A percentile compares a stretch with the other conserved stretches of the same genome.
Conservation (phyloP, 371 early-diverging fungal species). For the Cokeromyces recurvatus region DNA sequence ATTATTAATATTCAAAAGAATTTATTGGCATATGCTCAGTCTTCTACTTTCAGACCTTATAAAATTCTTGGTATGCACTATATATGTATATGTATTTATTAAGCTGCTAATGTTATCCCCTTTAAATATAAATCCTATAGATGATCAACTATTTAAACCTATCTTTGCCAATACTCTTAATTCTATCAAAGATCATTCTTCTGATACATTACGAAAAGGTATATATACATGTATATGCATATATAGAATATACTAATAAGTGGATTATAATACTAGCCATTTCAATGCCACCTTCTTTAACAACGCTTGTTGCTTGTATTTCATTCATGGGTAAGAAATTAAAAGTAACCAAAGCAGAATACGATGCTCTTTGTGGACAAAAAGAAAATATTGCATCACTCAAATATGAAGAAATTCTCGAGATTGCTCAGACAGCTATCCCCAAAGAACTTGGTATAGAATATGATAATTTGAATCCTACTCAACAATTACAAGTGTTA, state of each 20-base stretch:
- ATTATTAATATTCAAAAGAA: slow-evolving; percentile 19
- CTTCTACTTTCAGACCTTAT: slow-evolving; percentile 28
- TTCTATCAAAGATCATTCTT: slow-evolving; percentile 1
- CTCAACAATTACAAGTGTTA: slow-evolving; percentile 29
- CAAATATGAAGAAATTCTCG: slow-evolving; percentile 30
- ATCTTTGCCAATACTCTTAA: slow-evolving; percentile 15
- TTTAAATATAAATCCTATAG: background rate
- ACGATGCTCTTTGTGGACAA: slow-evolving; percentile 16
- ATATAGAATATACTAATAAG: background rate
- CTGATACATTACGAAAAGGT: slow-evolving; percentile 6
- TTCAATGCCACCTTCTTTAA: slow-evolving; percentile 21
- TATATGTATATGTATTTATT: background rate
- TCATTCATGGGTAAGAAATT: slow-evolving; percentile 15
- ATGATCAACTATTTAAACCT: slow-evolving; percentile 3
- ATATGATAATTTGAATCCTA: slow-evolving; percentile 25
- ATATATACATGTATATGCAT: background rate
- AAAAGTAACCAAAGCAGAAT: slow-evolving; percentile 11
- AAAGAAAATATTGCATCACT: slow-evolving; percentile 22
- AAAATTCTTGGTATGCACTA: slow-evolving; percentile 21
- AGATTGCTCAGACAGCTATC: slow-evolving; percentile 25
- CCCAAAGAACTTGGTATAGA: slow-evolving; percentile 21
- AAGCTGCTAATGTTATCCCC: too few relatives aligned
- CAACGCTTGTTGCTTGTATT: slow-evolving; percentile 22
- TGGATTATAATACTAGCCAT: slow-evolving; percentile 9
- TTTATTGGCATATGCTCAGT: slow-evolving; percentile 38